Base-by-base conservation (phyloP, 2,329 filamentous ascomycete genomes). In the Dactylellina haptotyla region DNA sequence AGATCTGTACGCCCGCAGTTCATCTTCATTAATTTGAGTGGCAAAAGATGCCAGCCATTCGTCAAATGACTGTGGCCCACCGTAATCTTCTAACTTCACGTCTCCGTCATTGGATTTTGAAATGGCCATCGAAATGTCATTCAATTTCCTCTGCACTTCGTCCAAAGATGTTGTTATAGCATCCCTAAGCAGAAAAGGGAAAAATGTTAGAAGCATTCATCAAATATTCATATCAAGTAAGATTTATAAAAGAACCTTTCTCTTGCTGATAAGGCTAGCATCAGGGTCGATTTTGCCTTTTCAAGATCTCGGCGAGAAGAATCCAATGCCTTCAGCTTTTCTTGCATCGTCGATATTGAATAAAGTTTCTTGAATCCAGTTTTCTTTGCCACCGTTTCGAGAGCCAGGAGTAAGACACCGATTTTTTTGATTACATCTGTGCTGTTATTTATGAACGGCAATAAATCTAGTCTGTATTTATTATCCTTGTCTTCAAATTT, bases 311-410 rank as follows among this genome's bases (percentile, higher is more conserved):
- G 3, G 3, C 57, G n/a, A n/a, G 57, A 39, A 2, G 28, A n/a
- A 10, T 62, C 45, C 20, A 62, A 51, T 2, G 2, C 57, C 20
- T 62, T 51, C 39, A 61, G 25, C 18, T 25, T 62, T 14, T 62
- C 57, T 8, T 16, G 18, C 1, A 62, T 4, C 16, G n/a, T 51
- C 2, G 18, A 18, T 2, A n/a, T 30, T 3, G 30, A 51, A 18
- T 39, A 62, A 2, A 62, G 3, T 25, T 23, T 62, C n/a, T 28
- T 34, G 8, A 62, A 16, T 18, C 57, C 57, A 10, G 16, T 51
- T 16, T 51, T 62, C 43, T 62, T 62, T 2, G 43, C 45, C 20
- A 51, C 41, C 16, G 25, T 30, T 18, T 62, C 37, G 18, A 62
- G 39, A 1, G 57, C 41, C 14, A 62, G 18, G 9, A 62, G n/a